Conservation (phyloP, 2,329 filamentous ascomycete genomes). For the Macrophomina pseudophaseolina region DNA sequence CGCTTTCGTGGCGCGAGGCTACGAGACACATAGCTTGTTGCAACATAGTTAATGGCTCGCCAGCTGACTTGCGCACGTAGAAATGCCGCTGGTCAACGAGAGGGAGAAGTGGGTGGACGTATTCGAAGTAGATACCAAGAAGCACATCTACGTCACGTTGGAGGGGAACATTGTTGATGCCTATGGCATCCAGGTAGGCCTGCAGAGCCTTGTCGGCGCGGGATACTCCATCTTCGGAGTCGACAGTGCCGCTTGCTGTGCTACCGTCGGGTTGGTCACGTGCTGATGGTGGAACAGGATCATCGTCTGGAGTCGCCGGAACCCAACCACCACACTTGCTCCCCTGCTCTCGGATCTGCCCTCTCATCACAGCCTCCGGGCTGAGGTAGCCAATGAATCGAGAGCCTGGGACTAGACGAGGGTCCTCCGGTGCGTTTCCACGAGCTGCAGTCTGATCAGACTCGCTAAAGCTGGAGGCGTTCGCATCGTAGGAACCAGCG, state of each 20-base stretch:
- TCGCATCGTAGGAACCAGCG: not conserved
- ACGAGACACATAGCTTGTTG: slow-evolving; percentile 55
- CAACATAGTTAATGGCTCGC: slow-evolving; percentile 45
- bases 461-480: not conserved
- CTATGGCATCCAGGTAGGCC: slow-evolving; percentile 45
- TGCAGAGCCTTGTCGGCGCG: slow-evolving; percentile 40
- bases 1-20: slow-evolving; percentile 53
- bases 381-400: slow-evolving; percentile 54
- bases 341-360: slow-evolving; percentile 39
- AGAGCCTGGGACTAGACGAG: slow-evolving; percentile 35
- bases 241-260: not conserved
- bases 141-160: slow-evolving; percentile 44
- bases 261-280: slow-evolving; percentile 32
- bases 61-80: slow-evolving; percentile 42
- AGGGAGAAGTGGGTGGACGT: slow-evolving; percentile 54
- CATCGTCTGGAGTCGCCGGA: slow-evolving; percentile 30
- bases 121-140: slow-evolving; percentile 52
- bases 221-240: not conserved
- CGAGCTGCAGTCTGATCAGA: not conserved
- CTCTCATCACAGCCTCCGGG: slow-evolving; percentile 53
- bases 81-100: slow-evolving; percentile 52
- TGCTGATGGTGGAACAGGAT: not conserved
- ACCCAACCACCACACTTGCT: slow-evolving; percentile 43
- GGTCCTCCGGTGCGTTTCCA: slow-evolving; percentile 19
- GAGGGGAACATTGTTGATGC: slow-evolving; percentile 42